These are phyloP conservation scores for Penicillium freii DNA, from an alignment of 2,329 filamentous ascomycete species.

Conservation along the genomic window DNA sequence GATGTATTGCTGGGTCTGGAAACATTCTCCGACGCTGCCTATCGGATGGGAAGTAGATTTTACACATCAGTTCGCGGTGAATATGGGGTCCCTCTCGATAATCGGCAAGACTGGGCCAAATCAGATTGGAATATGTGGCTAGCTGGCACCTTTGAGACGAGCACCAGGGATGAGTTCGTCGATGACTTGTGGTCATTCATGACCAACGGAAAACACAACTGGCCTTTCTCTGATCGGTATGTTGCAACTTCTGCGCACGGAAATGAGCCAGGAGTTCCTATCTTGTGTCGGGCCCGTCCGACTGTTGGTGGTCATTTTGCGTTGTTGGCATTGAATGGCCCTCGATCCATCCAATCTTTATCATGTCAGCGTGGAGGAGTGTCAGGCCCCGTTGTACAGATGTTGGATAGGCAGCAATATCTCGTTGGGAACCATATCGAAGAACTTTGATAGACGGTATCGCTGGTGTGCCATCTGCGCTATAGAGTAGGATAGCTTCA, in stretches of 20 bases:
- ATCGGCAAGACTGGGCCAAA: constrained; percentile 43
- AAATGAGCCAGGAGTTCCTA: constrained; percentile 30
- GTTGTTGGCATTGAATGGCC: constrained; percentile 39
- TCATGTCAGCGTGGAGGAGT: neutral
- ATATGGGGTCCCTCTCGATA: constrained; percentile 43
- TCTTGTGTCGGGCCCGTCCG: constrained; percentile 41
- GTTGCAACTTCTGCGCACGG: constrained; percentile 35
- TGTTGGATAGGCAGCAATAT: neutral
- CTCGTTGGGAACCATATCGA: constrained; percentile 12
- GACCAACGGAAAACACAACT: constrained; percentile 44
- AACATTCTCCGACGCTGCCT: constrained; percentile 38
- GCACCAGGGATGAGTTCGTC: constrained; percentile 36
- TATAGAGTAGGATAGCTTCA: neutral
- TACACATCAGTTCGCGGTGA: constrained; percentile 37
- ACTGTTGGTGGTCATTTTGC: constrained; percentile 47
- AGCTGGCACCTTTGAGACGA: constrained; percentile 34
- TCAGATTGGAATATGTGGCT: constrained; percentile 48
- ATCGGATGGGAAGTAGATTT: constrained; percentile 39
- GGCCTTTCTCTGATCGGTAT: constrained; percentile 47
- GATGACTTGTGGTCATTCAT: constrained; percentile 45
- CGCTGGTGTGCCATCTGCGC: neutral
- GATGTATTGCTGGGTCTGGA: constrained; percentile 41
- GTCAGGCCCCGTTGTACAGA: neutral
- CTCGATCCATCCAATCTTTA: constrained; percentile 23
- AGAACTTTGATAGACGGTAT: constrained; percentile 6